Evolutionary conservation across 1,284 basidiomycete species (phyloP).

Genomic region (Coniophora puteana): DNA sequence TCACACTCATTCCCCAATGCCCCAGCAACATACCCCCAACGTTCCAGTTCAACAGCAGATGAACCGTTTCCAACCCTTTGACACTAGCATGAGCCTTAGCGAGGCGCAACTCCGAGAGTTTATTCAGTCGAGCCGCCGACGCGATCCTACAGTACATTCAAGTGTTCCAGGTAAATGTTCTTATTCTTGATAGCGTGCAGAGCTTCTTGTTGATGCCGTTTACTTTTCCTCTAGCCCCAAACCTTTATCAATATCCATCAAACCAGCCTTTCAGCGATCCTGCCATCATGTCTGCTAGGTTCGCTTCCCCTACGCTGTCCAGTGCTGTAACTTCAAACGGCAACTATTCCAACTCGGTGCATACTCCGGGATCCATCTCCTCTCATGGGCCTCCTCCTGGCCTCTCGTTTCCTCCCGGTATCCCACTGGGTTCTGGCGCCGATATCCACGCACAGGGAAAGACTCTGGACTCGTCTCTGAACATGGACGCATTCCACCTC

Average conservation of each 20-base stretch:
- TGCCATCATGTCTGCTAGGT: constrained; percentile 77
- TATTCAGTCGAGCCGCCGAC: constrained; percentile 57
- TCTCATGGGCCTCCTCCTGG: constrained; percentile 64
- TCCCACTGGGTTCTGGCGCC: constrained; percentile 25
- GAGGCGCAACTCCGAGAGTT: constrained; percentile 73
- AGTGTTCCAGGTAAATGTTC: too few relatives aligned
- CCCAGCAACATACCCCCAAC: constrained; percentile 29
- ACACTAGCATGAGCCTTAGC: constrained; percentile 45
- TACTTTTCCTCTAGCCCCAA: constrained; percentile 16
- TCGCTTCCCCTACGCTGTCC: constrained; percentile 38
- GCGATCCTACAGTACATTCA: too few relatives aligned
- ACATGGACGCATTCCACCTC: constrained; percentile 24
- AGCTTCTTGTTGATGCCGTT: constrained; percentile 29
- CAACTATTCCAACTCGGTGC: constrained; percentile 14
- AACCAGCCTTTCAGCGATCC: constrained; percentile 64
- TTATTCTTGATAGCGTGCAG: constrained; percentile 30
- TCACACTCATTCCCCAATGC: constrained; percentile 42
- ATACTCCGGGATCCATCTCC: constrained; percentile 24
- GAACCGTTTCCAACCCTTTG: constrained; percentile 55
- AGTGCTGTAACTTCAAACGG: constrained; percentile 9
- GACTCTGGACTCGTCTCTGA: constrained; percentile 14
- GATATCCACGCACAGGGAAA: constrained; percentile 6
- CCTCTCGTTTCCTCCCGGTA: constrained; percentile 41
- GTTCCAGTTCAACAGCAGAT: constrained; percentile 32
- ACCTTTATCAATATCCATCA: constrained; percentile 32